phyloP scores from a whole-genome alignment of 495 filamentous ascomycete genomes.

The Lepraria neglecta region DNA sequence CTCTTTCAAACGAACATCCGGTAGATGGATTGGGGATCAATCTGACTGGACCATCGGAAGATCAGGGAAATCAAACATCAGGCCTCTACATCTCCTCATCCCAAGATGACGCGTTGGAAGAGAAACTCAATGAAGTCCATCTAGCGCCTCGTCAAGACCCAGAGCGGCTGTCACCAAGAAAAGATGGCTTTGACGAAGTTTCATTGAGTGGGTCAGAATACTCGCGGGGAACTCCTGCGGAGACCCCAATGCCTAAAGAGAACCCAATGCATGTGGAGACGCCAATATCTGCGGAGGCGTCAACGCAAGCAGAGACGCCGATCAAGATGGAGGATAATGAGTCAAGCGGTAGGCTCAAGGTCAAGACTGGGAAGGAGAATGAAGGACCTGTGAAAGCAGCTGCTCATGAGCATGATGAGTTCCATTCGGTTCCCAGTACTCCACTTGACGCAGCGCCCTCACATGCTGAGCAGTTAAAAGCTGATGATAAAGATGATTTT shows the following conservation, averaged over 20 bases:
- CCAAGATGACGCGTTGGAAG: slow-evolving; percentile 8
- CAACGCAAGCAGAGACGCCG: slow-evolving; percentile 11
- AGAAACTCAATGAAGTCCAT: slow-evolving; percentile 20
- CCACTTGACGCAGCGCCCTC: slow-evolving; percentile 41
- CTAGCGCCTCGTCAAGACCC: slow-evolving; percentile 15
- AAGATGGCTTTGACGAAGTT: slow-evolving; percentile 25
- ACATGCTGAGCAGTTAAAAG: slow-evolving; percentile 12
- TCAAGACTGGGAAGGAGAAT: slow-evolving; percentile 14
- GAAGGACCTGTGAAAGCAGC: slow-evolving; percentile 22
- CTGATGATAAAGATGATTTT: slow-evolving; percentile 11
- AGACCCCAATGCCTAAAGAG: slow-evolving; percentile 14
- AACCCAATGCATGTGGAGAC: slow-evolving; percentile 14
- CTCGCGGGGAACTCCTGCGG: slow-evolving; percentile 15
- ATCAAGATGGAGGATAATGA: slow-evolving; percentile 26
- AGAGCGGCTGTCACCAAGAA: slow-evolving; percentile 17
- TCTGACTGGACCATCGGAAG: slow-evolving; percentile 27
- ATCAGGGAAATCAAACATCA: slow-evolving; percentile 11
- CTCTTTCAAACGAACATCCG: slow-evolving; percentile 20
- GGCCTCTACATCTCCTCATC: slow-evolving; percentile 9
- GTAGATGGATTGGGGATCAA: slow-evolving; percentile 25
- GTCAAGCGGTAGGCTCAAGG: slow-evolving; percentile 7
- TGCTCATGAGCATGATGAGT: slow-evolving; percentile 35
- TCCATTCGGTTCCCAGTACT: slow-evolving; percentile 49
- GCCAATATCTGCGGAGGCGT: neutral
- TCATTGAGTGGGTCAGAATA: slow-evolving; percentile 29